phyloP scores from a whole-genome alignment of 164 flowering plant genomes.

The Magnolia kwangsiensis region DNA sequence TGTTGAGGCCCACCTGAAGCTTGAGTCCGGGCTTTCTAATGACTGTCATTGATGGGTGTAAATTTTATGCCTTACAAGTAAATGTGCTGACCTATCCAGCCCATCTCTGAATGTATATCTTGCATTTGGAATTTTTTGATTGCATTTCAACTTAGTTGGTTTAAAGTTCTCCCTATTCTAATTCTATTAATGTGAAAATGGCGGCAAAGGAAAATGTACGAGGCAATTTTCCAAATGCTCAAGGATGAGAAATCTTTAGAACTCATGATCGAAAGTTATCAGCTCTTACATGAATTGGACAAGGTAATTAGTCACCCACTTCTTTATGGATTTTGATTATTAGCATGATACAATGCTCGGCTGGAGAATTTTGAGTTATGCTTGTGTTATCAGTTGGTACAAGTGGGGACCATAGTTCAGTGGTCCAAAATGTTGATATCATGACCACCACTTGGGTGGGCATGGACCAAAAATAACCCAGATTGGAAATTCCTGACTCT shows the following conservation, averaged over 20 bases:
- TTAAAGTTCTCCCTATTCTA: neutral
- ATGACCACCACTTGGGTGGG: neutral
- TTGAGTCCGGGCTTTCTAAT: neutral
- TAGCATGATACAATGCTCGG: neutral
- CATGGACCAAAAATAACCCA: neutral
- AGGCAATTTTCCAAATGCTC: constrained; percentile 58
- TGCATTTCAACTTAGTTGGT: neutral
- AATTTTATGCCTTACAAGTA: neutral
- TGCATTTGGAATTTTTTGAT: neutral
- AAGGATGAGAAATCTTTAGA: constrained; percentile 58
- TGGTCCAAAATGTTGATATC: neutral
- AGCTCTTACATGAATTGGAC: constrained; percentile 60
- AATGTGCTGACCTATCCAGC: neutral
- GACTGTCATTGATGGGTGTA: neutral
- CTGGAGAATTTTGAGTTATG: neutral
- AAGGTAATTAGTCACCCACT: constrained; percentile 36
- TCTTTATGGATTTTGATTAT: neutral
- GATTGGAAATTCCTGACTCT: neutral
- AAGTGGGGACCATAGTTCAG: neutral
- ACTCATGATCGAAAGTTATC: constrained; percentile 56
- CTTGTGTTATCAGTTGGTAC: neutral
- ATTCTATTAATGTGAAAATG: constrained; percentile 12
- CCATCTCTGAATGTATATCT: neutral
- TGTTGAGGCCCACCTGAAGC: no score
- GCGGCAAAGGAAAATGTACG: constrained; percentile 60